Base-by-base conservation (phyloP, 75 land plant species). In the Pinus albicaulis region DNA sequence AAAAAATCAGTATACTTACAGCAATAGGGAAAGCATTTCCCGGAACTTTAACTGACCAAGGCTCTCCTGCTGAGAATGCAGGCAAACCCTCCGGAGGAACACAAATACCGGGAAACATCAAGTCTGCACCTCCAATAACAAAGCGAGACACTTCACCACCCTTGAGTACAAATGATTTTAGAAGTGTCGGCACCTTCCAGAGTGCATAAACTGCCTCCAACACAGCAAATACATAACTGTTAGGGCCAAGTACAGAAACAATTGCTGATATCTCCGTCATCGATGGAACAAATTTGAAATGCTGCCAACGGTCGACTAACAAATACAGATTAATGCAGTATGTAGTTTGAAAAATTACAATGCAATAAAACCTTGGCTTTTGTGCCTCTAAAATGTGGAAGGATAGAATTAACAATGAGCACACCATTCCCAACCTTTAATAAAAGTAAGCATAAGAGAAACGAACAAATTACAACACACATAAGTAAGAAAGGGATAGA, bases 11-110 rank as follows among this genome's bases (percentile, higher is more conserved):
- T 56, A 53, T 55, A 77, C 91, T 89, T 84, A 95, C 98, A 23
- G 98, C 98, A 75, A 95, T 92, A 58, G 98, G 98, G n/a, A 86
- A 86, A 65, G 82, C 80, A 82, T 95, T 95, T 22, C 95, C 95
- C 13, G 98, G 98, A 36, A 95, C 98, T 72, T 88, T 88, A 10
- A 95, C 91, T 52, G 92, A 82, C 92, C 92, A 95, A 53, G 87
- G 83, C 74, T 95, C 86, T 16, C 98, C 98, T 36, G 88, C 85
- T 44, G 74, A 78, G 81, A 95, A 95, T 14, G 86, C 68, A 61
- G 92, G 93, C 7, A 90, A 75, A 22, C 95, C 95, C 28, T 92
- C 93, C 1, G 85, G 77, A 73, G 91, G 91, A 20, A 95, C 75
- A 31, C 76, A 57, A 64, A 95, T 89, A 73, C 98, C 98, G 76